A percentile compares a stretch with the other conserved stretches of the same genome.
These are phyloP conservation scores for Fusarium continuum DNA, from an alignment of 2,329 filamentous ascomycete species.

Conservation along the genomic window DNA sequence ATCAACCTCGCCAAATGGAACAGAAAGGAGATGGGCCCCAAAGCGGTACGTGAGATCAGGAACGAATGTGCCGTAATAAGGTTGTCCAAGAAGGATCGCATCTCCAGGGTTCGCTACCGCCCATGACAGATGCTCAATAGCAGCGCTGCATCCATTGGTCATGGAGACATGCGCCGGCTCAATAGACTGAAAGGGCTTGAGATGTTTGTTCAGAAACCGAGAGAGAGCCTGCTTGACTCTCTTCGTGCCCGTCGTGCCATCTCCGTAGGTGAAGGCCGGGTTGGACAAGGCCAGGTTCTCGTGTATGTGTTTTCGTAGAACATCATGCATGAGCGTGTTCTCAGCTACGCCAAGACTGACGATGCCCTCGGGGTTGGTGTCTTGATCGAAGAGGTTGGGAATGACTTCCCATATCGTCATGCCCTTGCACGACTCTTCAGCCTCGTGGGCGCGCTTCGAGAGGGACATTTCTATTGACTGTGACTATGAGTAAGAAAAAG, in stretches of 20 bases:
- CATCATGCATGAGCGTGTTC: slow-evolving; percentile 61
- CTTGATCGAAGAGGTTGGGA: slow-evolving; percentile 54
- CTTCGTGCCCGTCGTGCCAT: slow-evolving; percentile 52
- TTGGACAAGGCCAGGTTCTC: slow-evolving; percentile 46
- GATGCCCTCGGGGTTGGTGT: slow-evolving; percentile 54
- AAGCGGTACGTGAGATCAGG: slow-evolving; percentile 56
- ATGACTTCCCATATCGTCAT: slow-evolving; percentile 55
- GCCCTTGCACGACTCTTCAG: slow-evolving; percentile 41
- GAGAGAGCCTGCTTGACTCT: slow-evolving; percentile 46
- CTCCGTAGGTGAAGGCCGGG: slow-evolving; percentile 53
- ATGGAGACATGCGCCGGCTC: slow-evolving; percentile 48
- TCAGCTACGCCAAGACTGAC: slow-evolving; percentile 63
- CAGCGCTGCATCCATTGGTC: slow-evolving; percentile 54
- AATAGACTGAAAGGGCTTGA: slow-evolving; percentile 44
- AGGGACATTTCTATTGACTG: slow-evolving; percentile 30
- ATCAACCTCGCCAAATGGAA: slow-evolving; percentile 56
- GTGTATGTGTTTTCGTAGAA: slow-evolving; percentile 54
- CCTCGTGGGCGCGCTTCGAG: slow-evolving; percentile 44
- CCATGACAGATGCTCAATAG: slow-evolving; percentile 54
- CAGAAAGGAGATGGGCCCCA: slow-evolving; percentile 53
- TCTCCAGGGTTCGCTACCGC: slow-evolving; percentile 53
- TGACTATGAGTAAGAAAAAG: background rate
- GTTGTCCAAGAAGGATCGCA: slow-evolving; percentile 53
- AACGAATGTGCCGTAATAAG: slow-evolving; percentile 59
- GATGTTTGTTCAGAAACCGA: slow-evolving; percentile 49